phyloP scores from a whole-genome alignment of 2,329 filamentous ascomycete genomes.

The Fonsecaea erecta region DNA sequence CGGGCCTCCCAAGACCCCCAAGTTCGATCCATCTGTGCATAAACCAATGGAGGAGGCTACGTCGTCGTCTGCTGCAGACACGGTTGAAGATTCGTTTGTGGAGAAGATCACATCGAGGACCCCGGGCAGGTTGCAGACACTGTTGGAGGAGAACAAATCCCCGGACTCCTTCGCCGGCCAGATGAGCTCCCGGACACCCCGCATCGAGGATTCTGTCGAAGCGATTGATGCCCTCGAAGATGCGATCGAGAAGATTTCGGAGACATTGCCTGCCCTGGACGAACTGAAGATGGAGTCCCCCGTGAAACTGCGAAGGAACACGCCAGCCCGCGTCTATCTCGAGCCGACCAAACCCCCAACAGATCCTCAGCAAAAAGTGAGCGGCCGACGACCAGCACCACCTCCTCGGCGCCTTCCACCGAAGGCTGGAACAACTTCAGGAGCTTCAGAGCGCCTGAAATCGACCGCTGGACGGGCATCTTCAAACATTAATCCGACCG shows the following conservation, averaged over 20 bases:
- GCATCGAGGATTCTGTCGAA: conserved; percentile 54
- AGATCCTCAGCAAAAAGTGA: conserved; percentile 21
- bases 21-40: conserved; percentile 39
- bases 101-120: conserved; percentile 39
- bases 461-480: conserved; percentile 12
- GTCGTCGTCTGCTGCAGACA: conserved; percentile 20
- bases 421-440: conserved; percentile 24
- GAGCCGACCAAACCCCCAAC: background rate
- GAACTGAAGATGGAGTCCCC: conserved; percentile 33
- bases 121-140: conserved; percentile 34
- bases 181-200: conserved; percentile 33
- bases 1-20: conserved; percentile 35
- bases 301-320: conserved; percentile 28
- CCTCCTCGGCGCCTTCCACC: conserved; percentile 38
- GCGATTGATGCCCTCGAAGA: conserved; percentile 59
- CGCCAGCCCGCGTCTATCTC: conserved; percentile 8
- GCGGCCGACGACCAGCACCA: conserved; percentile 19
- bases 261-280: conserved; percentile 43
- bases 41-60: conserved; percentile 12
- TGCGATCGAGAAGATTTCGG: conserved; percentile 54
- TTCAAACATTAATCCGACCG: conserved; percentile 24
- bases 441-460: conserved; percentile 10
- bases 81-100: conserved; percentile 40
- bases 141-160: conserved; percentile 8
- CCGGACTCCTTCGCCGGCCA: conserved; percentile 34